Percentiles rank a stretch among this genome's conserved stretches.
Evolutionary conservation across 108 stramenopile genomes (phyloP).

Genomic region (Aurantiochytrium sp.): DNA sequence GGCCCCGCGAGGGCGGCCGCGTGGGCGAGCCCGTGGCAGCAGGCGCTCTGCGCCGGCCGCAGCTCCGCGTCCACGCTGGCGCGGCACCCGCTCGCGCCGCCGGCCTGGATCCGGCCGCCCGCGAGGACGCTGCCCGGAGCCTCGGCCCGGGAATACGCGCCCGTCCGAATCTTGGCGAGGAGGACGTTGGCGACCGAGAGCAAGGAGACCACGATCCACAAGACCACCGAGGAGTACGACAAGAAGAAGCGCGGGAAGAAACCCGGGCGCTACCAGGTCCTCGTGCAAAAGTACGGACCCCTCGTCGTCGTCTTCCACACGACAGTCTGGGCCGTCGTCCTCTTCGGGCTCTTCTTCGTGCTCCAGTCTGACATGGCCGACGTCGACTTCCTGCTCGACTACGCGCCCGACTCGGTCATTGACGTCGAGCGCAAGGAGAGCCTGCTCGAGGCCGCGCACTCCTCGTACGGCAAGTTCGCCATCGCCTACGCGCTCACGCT

Average conservation of each 20-base stretch:
- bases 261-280: not conserved
- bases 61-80: too few relatives aligned
- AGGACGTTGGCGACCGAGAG: not conserved
- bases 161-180: not conserved
- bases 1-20: too few relatives aligned
- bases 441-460: conserved; percentile 25
- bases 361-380: not conserved
- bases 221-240: not conserved
- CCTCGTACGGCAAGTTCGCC: conserved; percentile 17
- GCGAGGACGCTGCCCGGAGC: not conserved
- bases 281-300: conserved; percentile 23
- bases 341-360: not conserved
- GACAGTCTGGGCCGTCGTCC: not conserved
- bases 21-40: too few relatives aligned
- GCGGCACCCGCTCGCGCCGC: not conserved
- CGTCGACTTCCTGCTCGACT: not conserved
- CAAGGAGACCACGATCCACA: not conserved
- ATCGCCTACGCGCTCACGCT: not conserved
- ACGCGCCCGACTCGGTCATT: not conserved
- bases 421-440: not conserved
- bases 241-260: not conserved
- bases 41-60: too few relatives aligned
- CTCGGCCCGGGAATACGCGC: not conserved
- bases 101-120: not conserved
- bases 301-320: conserved; percentile 18